Evolutionary conservation across 495 filamentous ascomycete genomes (phyloP).

Genomic region (Massariosphaeria phaeospora): DNA sequence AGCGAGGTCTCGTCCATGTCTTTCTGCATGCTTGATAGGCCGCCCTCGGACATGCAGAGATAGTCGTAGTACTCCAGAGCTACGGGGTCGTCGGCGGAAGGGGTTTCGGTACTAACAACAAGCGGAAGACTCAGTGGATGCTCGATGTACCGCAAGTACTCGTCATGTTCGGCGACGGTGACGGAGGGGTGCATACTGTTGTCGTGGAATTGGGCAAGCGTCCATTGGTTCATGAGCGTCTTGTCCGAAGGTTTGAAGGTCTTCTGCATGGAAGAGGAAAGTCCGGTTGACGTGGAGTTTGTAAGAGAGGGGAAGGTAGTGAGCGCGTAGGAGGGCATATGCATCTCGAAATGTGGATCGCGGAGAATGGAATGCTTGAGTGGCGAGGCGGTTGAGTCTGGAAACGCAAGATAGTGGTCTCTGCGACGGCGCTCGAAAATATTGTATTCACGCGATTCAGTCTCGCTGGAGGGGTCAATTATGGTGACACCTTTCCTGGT

Average conservation of each 20-base stretch:
- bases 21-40: neutral
- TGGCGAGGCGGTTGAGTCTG: conserved; percentile 4
- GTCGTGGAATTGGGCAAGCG: conserved; percentile 74
- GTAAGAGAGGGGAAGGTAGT: conserved; percentile 24
- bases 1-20: neutral
- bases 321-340: conserved; percentile 6
- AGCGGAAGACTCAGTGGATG: conserved; percentile 87
- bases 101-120: conserved; percentile 68
- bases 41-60: conserved; percentile 37
- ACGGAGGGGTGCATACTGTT: conserved; percentile 78
- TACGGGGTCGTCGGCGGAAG: conserved; percentile 43
- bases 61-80: conserved; percentile 71
- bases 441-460: conserved; percentile 1
- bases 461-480: conserved; percentile 49
- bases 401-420: conserved; percentile 5
- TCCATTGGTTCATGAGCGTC: conserved; percentile 60
- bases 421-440: conserved; percentile 8
- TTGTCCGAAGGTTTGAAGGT: conserved; percentile 39
- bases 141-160: conserved; percentile 85
- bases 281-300: conserved; percentile 44
- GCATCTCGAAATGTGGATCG: conserved; percentile 26
- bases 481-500: conserved; percentile 59
- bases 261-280: conserved; percentile 34
- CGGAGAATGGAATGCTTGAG: conserved; percentile 38
- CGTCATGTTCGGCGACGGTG: conserved; percentile 64